A percentile compares a stretch with the other conserved stretches of the same genome.
Conservation (phyloP, 768 basidiomycete species). For the Auricularia sp. region DNA sequence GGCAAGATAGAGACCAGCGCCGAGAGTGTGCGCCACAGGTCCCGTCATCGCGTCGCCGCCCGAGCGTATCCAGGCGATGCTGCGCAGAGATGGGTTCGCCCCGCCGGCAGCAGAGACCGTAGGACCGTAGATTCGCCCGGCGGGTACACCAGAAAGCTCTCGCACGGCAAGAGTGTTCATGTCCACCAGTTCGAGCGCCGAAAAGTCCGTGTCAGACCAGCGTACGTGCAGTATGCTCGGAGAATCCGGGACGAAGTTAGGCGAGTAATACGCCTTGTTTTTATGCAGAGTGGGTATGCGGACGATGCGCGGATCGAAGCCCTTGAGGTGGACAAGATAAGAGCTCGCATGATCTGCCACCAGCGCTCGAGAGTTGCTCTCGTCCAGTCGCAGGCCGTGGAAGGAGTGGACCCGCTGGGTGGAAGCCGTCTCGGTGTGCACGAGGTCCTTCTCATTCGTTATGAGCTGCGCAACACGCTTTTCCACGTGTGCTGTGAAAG, state of each 20-base stretch:
- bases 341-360: constrained; percentile 32
- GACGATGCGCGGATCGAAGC: constrained; percentile 16
- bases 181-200: constrained; percentile 56
- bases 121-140: constrained; percentile 55
- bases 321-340: constrained; percentile 30
- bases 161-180: constrained; percentile 32
- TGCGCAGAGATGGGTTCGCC: constrained; percentile 18
- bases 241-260: constrained; percentile 41
- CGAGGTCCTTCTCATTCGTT: constrained; percentile 36
- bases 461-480: constrained; percentile 54
- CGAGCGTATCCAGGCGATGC: constrained; percentile 55
- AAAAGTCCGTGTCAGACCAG: constrained; percentile 58
- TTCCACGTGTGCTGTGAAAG: constrained; percentile 53
- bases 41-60: constrained; percentile 53
- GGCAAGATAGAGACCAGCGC: constrained; percentile 52
- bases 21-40: constrained; percentile 52
- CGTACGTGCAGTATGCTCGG: constrained; percentile 51
- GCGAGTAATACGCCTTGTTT: constrained; percentile 51
- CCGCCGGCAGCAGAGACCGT: constrained; percentile 28
- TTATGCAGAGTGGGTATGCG: constrained; percentile 39
- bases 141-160: constrained; percentile 46
- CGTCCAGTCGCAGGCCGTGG: constrained; percentile 48
- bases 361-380: constrained; percentile 55
- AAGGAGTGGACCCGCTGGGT: constrained; percentile 53
- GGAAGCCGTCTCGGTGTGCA: constrained; percentile 46